A percentile compares a stretch with the other conserved stretches of the same genome.
phyloP scores from a whole-genome alignment of 176 grass and related monocot species.

The Neostapfia colusana region DNA sequence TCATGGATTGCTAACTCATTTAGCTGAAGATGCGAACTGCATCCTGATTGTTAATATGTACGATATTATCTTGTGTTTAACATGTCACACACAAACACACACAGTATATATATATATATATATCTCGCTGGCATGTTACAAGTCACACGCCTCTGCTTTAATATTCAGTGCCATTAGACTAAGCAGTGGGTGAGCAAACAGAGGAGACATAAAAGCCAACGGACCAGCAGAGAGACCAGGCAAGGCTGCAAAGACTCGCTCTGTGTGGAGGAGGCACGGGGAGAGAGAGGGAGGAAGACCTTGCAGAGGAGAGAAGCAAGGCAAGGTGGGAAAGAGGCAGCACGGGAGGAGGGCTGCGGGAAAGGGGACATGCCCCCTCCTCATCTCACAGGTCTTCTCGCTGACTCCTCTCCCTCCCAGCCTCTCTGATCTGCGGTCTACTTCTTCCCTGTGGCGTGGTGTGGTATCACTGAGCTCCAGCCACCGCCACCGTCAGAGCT shows the following conservation, averaged over 20 bases:
- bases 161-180: slow-evolving; percentile 23
- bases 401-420: slow-evolving; percentile 9
- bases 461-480: not conserved
- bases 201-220: slow-evolving; percentile 25
- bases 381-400: slow-evolving; percentile 45
- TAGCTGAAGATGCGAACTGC: not conserved
- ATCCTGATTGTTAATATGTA: not conserved
- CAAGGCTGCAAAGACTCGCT: not conserved
- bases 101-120: not conserved
- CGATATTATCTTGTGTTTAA: not conserved
- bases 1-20: not conserved
- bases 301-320: slow-evolving; percentile 40
- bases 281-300: slow-evolving; percentile 26
- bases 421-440: slow-evolving; percentile 19
- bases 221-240: slow-evolving; percentile 34
- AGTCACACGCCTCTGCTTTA: not conserved
- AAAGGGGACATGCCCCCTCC: slow-evolving; percentile 67
- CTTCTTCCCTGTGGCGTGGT: not conserved
- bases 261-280: not conserved
- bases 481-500: not conserved
- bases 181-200: slow-evolving; percentile 31
- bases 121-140: not conserved
- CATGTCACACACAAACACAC: too few species aligned
- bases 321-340: slow-evolving; percentile 44
- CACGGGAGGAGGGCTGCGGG: slow-evolving; percentile 42